Base-by-base conservation (phyloP, 768 basidiomycete genomes). In the Ramaria rubella region DNA sequence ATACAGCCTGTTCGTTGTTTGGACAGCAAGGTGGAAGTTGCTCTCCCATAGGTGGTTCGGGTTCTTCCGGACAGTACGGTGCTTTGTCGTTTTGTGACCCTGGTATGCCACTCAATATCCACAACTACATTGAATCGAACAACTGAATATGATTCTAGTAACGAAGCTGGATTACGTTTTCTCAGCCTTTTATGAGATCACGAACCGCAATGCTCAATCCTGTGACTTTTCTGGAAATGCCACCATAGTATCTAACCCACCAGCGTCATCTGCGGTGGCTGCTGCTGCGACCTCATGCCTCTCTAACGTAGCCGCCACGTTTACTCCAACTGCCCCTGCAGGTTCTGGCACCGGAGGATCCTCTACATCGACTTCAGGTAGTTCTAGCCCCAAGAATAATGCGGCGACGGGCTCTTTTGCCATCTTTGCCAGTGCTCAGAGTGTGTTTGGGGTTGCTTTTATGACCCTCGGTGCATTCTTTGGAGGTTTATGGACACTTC, bases 191-290 rank as follows among this genome's bases (percentile, higher is more conserved):
- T 94, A 86, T 65, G 81, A 87, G 64, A 67, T 74, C 29, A 80
- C 79, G 55, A 79, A 78, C 67, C 78, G 79, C 59, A 72, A 83
- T 53, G 65, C 72, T 6, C 73, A 78, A 51, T 76, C 88, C 7
- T 95, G 93, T 72, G 81, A 78, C 73, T 95, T 96, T 67, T 69
- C 70, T 52, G 91, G 93, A 7, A 96, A 96, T 65, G 93, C 84
- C 5, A 90, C 89, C 15, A 74, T 90, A 60, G 88, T 89, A 63
- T 11, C 73, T 15, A 66, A 65, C 3, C 80, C 81, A 15, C 77
- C 85, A 29, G 66, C 85, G 6, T 65, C 68, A 46, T 71, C 70
- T 15, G 70, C 76, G 9, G 75, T 76, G 27, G 80, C 81, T 40
- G 73, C 73, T 56, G 70, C 81, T 34, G 85, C 79, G 23, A 78